Conservation (phyloP, 306 rosid species). For the Sophora flavescens region DNA sequence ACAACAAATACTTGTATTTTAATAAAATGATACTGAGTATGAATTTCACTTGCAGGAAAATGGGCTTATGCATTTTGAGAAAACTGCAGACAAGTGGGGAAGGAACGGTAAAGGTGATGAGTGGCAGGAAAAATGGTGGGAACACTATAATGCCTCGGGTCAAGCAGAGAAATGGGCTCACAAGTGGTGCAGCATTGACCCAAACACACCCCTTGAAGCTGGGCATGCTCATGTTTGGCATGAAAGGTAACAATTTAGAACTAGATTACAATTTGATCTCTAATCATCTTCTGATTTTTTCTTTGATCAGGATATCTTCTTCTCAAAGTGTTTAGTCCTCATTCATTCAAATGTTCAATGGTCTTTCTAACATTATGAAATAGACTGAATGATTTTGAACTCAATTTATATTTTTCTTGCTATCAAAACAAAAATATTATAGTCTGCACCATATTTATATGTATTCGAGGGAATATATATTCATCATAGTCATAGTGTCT, state of each 20-base stretch:
- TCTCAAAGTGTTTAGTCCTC: neutral
- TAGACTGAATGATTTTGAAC: slow-evolving; percentile 25
- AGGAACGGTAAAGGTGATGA: slow-evolving; percentile 77
- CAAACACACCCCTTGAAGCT: slow-evolving; percentile 74
- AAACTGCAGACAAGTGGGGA: slow-evolving; percentile 99
- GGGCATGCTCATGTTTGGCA: slow-evolving; percentile 99
- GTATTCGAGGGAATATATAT: neutral
- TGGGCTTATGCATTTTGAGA: slow-evolving; percentile 84
- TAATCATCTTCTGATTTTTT: slow-evolving; percentile 17
- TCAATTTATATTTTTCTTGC: neutral
- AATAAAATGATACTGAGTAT: slow-evolving; percentile 6
- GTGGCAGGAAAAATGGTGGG: slow-evolving; percentile 99
- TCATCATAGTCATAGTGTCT: neutral
- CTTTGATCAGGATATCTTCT: neutral
- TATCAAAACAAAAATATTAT: slow-evolving; percentile 13
- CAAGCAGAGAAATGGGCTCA: slow-evolving; percentile 93
- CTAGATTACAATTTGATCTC: slow-evolving; percentile 3
- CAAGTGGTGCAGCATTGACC: slow-evolving; percentile 98
- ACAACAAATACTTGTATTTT: no score
- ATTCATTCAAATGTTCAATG: slow-evolving; percentile 3
- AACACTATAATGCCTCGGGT: slow-evolving; percentile 77
- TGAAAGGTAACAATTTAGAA: slow-evolving; percentile 72
- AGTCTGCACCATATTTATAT: neutral
- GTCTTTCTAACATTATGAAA: neutral
- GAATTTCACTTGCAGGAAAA: slow-evolving; percentile 62